These are phyloP conservation scores for Cadophora sp. DNA, from an alignment of 2,329 filamentous ascomycete species.

Conservation along the genomic window DNA sequence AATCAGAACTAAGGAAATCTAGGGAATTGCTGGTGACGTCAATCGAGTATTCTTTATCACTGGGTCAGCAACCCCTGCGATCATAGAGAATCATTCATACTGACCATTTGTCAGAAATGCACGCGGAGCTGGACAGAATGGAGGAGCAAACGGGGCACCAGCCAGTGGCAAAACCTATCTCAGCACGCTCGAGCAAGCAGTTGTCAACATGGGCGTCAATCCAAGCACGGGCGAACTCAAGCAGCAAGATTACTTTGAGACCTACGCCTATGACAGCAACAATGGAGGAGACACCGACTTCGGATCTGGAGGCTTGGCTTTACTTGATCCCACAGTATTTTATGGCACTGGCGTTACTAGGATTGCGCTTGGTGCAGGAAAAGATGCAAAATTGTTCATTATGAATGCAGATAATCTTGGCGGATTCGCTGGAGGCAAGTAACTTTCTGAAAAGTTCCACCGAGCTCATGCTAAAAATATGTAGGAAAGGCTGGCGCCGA, in stretches of 20 bases:
- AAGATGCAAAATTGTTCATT: conserved; percentile 22
- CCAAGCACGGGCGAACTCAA: conserved; percentile 21
- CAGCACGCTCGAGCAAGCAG: conserved; percentile 25
- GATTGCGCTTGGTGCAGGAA: conserved; percentile 21
- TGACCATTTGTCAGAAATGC: conserved; percentile 11
- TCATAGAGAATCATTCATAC: not conserved
- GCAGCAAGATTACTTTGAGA: conserved; percentile 25
- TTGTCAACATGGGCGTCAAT: conserved; percentile 25
- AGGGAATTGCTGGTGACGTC: conserved; percentile 23
- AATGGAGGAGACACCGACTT: conserved; percentile 27
- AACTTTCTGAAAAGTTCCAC: not conserved
- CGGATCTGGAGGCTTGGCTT: conserved; percentile 18
- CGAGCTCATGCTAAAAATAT: not conserved
- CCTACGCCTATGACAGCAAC: conserved; percentile 18
- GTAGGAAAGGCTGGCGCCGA: conserved; percentile 16
- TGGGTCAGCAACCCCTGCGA: conserved; percentile 7
- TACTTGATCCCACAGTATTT: conserved; percentile 22
- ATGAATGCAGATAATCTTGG: conserved; percentile 27
- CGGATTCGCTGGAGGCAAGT: conserved; percentile 19
- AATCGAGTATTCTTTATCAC: conserved; percentile 29
- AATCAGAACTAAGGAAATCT: not conserved
- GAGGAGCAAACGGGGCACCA: conserved; percentile 17
- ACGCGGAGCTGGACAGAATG: conserved; percentile 25
- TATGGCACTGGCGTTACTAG: conserved; percentile 22
- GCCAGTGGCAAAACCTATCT: conserved; percentile 21